A percentile compares a stretch with the other conserved stretches of the same genome.
Evolutionary conservation across 352 stramenopile genomes (phyloP).

Genomic region (Pythium apleroticum): DNA sequence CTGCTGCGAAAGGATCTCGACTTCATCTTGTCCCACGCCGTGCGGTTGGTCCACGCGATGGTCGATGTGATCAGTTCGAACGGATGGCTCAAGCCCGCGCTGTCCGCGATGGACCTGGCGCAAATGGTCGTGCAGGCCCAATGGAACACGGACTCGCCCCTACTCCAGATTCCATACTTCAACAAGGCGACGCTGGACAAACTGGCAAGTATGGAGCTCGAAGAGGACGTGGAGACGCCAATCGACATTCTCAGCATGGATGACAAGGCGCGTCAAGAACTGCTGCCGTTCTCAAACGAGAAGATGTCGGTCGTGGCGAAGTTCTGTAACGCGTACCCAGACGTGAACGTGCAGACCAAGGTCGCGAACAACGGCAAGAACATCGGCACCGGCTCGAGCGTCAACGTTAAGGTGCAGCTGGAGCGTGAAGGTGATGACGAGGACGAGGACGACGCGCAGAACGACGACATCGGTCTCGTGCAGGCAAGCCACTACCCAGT

Average conservation of each 20-base stretch:
- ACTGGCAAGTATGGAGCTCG: slow-evolving; percentile 54
- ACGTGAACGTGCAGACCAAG: slow-evolving; percentile 95
- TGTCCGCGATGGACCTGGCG: slow-evolving; percentile 98
- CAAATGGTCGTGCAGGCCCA: slow-evolving; percentile 99
- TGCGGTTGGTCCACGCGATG: slow-evolving; percentile 96
- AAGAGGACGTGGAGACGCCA: slow-evolving; percentile 76
- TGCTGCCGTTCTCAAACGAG: slow-evolving; percentile 86
- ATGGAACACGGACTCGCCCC: slow-evolving; percentile 96
- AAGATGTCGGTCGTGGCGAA: slow-evolving; percentile 97
- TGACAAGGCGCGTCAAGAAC: slow-evolving; percentile 87
- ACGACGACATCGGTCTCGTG: slow-evolving; percentile 60
- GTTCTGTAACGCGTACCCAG: slow-evolving; percentile 99
- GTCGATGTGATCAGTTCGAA: slow-evolving; percentile 99
- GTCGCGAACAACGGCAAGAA: slow-evolving; percentile 91
- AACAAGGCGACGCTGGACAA: slow-evolving; percentile 84
- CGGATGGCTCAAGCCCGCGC: slow-evolving; percentile 97
- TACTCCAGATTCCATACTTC: slow-evolving; percentile 98
- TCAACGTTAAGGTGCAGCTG: slow-evolving; percentile 85
- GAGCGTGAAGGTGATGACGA: slow-evolving; percentile 92
- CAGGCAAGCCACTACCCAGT: slow-evolving; percentile 72
- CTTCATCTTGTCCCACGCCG: slow-evolving; percentile 87
- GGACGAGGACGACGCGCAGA: slow-evolving; percentile 55
- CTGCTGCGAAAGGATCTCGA: slow-evolving; percentile 94
- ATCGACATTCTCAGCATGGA: slow-evolving; percentile 92
- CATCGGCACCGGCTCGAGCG: slow-evolving; percentile 87